Conservation (phyloP, 805 yeast species). For the Candida silvatica region DNA sequence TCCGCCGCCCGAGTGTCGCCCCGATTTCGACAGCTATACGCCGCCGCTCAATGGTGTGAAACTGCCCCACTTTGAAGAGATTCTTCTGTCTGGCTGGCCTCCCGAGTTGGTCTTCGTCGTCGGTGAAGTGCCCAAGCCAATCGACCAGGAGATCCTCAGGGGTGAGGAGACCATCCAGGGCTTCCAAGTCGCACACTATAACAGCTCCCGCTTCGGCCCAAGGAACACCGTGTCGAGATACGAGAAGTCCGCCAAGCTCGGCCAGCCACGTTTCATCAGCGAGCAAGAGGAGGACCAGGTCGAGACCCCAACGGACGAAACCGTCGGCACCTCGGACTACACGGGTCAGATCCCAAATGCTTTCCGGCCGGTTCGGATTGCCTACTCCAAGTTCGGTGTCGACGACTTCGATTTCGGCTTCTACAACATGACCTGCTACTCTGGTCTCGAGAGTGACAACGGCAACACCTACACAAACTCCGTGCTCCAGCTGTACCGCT, state of each 20-base stretch:
- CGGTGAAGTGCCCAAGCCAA: slow-evolving; percentile 46
- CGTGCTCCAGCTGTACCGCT: slow-evolving; percentile 70
- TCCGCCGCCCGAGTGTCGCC: slow-evolving; percentile 19
- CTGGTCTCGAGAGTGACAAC: slow-evolving; percentile 87
- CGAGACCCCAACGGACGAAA: slow-evolving; percentile 6
- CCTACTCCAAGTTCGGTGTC: slow-evolving; percentile 85
- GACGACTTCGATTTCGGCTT: slow-evolving; percentile 87
- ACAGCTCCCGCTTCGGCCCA: slow-evolving; percentile 46
- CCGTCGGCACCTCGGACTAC: slow-evolving; percentile 24
- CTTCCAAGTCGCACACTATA: slow-evolving; percentile 40
- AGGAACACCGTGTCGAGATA: slow-evolving; percentile 41
- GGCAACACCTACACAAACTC: slow-evolving; percentile 76
- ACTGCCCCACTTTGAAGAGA: slow-evolving; percentile 77
- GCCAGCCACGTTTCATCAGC: slow-evolving; percentile 50
- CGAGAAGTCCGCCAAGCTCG: slow-evolving; percentile 17
- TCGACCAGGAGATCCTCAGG: slow-evolving; percentile 40
- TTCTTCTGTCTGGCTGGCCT: slow-evolving; percentile 77
- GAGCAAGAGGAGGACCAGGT: slow-evolving; percentile 32
- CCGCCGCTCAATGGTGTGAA: slow-evolving; percentile 67
- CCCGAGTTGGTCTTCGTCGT: slow-evolving; percentile 48
- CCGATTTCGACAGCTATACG: slow-evolving; percentile 33
- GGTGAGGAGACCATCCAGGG: slow-evolving; percentile 29
- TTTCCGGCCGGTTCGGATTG: slow-evolving; percentile 64
- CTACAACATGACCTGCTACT: slow-evolving; percentile 62
- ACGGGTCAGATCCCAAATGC: slow-evolving; percentile 57